Conservation (phyloP, 345 rosid genomes). For the Arabis hirsuta region DNA sequence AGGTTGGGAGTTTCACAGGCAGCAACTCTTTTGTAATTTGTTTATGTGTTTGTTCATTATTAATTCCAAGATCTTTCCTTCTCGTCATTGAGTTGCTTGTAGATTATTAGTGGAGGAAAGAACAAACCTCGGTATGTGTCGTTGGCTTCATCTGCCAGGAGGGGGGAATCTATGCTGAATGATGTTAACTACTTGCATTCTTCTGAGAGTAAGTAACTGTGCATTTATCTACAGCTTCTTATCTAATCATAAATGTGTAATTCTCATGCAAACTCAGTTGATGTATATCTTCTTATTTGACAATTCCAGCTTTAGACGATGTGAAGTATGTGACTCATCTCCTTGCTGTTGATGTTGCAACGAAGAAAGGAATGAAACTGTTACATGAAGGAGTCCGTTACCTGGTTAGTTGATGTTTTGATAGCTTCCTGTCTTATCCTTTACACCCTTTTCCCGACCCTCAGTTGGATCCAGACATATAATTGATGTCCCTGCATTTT, state of each 20-base stretch:
- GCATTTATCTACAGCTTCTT: slow-evolving; percentile 29
- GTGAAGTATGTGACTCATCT: slow-evolving; percentile 97
- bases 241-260: slow-evolving; percentile 24
- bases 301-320: slow-evolving; percentile 72
- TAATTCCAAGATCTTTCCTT: slow-evolving; percentile 24
- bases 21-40: slow-evolving; percentile 21
- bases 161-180: slow-evolving; percentile 63
- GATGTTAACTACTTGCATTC: slow-evolving; percentile 87
- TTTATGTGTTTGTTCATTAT: slow-evolving; percentile 10
- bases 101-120: slow-evolving; percentile 75
- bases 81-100: slow-evolving; percentile 39
- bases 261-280: slow-evolving; percentile 32
- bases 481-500: slow-evolving; percentile 42
- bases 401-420: slow-evolving; percentile 59
- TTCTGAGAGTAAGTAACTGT: slow-evolving; percentile 66
- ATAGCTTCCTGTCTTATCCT: slow-evolving; percentile 26
- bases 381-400: slow-evolving; percentile 85
- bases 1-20: slow-evolving; percentile 51
- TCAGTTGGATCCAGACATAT: slow-evolving; percentile 25
- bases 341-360: slow-evolving; percentile 78
- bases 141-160: slow-evolving; percentile 61
- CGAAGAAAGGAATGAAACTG: slow-evolving; percentile 78
- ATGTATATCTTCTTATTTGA: slow-evolving; percentile 34
- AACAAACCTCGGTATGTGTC: slow-evolving; percentile 70
- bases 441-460: slow-evolving; percentile 10